These are phyloP conservation scores for Sclerotinia subarctica DNA, from an alignment of 2,329 filamentous ascomycete genomes.

Conservation along the genomic window DNA sequence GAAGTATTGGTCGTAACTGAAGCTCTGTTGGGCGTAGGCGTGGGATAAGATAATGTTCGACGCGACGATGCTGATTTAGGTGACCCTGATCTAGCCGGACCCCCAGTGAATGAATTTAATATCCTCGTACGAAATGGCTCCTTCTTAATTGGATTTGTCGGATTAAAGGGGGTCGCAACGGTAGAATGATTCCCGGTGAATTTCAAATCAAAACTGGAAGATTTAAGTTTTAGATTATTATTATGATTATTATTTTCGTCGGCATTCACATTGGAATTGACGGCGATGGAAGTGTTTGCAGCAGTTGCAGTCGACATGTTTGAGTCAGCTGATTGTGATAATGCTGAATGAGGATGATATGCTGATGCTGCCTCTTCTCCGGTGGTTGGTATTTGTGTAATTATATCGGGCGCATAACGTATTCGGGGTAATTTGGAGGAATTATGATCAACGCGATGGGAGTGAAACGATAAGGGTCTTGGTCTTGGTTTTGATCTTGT, in stretches of 20 bases:
- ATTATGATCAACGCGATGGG: conserved; percentile 22
- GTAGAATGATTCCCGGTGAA: conserved; percentile 21
- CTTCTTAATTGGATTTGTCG: conserved; percentile 18
- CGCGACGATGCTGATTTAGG: conserved; percentile 16
- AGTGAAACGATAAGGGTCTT: conserved; percentile 22
- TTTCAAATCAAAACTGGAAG: conserved; percentile 21
- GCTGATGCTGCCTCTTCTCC: neutral
- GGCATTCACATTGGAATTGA: neutral
- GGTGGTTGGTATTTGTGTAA: conserved; percentile 12
- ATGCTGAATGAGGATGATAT: conserved; percentile 8
- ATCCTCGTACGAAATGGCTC: conserved; percentile 17
- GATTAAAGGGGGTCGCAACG: conserved; percentile 17
- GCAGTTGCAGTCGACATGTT: conserved; percentile 1
- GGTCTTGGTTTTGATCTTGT: conserved; percentile 5
- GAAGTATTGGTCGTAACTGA: neutral
- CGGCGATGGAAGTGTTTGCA: neutral
- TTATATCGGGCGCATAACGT: conserved; percentile 20
- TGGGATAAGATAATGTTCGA: conserved; percentile 21
- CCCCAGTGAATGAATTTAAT: conserved; percentile 16
- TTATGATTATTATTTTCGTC: neutral
- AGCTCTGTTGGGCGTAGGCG: conserved; percentile 9
- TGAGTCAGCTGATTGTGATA: conserved; percentile 14
- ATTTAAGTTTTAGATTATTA: conserved; percentile 22
- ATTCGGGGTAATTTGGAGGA: conserved; percentile 23
- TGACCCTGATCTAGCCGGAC: conserved; percentile 12